Evolutionary conservation across 352 stramenopile genomes (phyloP).

Genomic region (Phytophthora lateralis): DNA sequence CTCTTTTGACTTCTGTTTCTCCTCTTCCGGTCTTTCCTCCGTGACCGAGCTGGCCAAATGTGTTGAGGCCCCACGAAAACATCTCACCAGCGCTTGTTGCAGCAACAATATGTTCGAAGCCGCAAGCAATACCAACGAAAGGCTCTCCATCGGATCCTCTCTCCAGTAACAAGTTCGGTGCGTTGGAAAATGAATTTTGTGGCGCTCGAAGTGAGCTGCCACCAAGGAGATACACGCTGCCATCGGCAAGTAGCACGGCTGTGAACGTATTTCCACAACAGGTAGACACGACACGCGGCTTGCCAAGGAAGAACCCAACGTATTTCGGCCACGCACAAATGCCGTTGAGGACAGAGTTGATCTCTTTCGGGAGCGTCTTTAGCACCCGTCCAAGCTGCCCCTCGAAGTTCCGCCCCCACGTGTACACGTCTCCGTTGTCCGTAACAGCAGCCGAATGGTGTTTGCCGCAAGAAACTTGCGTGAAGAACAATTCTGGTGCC

Average conservation of each 20-base stretch:
- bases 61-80: constrained; percentile 84
- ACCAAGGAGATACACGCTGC: constrained; percentile 80
- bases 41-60: constrained; percentile 77
- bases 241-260: constrained; percentile 60
- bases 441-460: constrained; percentile 80
- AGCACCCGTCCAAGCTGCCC: constrained; percentile 81
- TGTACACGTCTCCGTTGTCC: constrained; percentile 84
- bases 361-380: constrained; percentile 33
- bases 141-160: constrained; percentile 32
- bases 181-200: constrained; percentile 12
- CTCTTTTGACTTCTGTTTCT: constrained; percentile 29
- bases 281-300: constrained; percentile 46
- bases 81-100: constrained; percentile 57
- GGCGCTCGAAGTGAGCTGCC: constrained; percentile 54
- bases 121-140: constrained; percentile 68
- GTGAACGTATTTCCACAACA: constrained; percentile 86
- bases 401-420: constrained; percentile 89
- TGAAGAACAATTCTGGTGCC: constrained; percentile 57
- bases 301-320: constrained; percentile 59
- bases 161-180: constrained; percentile 36
- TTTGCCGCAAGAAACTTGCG: constrained; percentile 68
- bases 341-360: constrained; percentile 45
- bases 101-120: constrained; percentile 71
- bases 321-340: constrained; percentile 83
- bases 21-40: constrained; percentile 31